These are phyloP conservation scores for Nannizziopsis barbatae DNA, from an alignment of 2,329 filamentous ascomycete genomes.

Conservation along the genomic window DNA sequence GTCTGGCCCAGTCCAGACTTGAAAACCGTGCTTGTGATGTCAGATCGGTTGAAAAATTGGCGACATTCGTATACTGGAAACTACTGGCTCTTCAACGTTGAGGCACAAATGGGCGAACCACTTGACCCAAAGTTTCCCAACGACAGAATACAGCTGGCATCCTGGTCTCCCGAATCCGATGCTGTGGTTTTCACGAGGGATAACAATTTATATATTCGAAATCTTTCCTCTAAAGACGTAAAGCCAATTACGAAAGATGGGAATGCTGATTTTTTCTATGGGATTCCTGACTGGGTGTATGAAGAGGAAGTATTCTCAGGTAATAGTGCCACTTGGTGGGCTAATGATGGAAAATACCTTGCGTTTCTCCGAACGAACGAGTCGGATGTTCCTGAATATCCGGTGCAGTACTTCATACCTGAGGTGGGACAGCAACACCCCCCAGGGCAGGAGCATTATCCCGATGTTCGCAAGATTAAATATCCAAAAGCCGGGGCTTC, in stretches of 20 bases:
- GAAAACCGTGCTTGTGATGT: conserved; percentile 73
- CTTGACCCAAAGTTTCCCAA: conserved; percentile 58
- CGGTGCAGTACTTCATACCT: conserved; percentile 85
- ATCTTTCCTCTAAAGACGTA: conserved; percentile 48
- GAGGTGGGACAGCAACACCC: conserved; percentile 59
- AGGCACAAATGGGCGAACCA: conserved; percentile 62
- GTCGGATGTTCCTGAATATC: conserved; percentile 78
- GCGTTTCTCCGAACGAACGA: conserved; percentile 93
- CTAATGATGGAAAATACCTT: conserved; percentile 73
- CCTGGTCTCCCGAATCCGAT: conserved; percentile 80
- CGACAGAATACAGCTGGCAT: conserved; percentile 66
- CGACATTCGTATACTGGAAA: conserved; percentile 74
- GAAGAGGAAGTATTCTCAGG: conserved; percentile 72
- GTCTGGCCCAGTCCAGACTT: conserved; percentile 71
- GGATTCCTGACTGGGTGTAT: conserved; percentile 95
- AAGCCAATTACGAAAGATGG: conserved; percentile 76
- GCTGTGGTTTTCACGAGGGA: conserved; percentile 78
- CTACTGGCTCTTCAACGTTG: conserved; percentile 91
- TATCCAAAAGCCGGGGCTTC: conserved; percentile 93
- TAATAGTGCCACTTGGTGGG: conserved; percentile 91
- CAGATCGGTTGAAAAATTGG: conserved; percentile 65
- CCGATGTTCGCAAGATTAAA: conserved; percentile 83
- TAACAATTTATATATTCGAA: conserved; percentile 81
- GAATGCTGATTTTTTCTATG: conserved; percentile 81
- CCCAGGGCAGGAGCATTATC: conserved; percentile 72